Evolutionary conservation across 176 grass and related monocot species (phyloP), one percentile per base, ranked within the genome.

Genomic region (Hordeum vulgare): DNA sequence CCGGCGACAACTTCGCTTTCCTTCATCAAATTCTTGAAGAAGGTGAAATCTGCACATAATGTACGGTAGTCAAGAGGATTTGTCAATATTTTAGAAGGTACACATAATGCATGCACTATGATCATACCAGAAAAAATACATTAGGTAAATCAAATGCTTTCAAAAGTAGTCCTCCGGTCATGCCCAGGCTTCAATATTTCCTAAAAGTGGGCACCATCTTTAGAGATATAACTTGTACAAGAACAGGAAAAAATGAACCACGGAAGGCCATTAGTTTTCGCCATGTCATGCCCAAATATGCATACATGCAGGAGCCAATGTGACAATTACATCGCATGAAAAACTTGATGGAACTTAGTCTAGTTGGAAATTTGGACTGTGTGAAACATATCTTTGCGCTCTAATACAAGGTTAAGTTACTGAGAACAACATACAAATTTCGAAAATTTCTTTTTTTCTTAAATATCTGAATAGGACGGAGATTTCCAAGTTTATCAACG

Each of bases 1-100:
- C 34, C 97, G 87, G n/a, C 97, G 91, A 60, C 97, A 99, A 51
- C 97, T 99, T 83, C 97, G 82, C 82, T 96, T 99, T 62, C 91
- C 97, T 85, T 99, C 97, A 81, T 99, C 97, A 83, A 99, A 99
- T 81, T 99, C 97, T 90, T 96, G 83, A 60, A 99, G 85, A 82
- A 87, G 83, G 78, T 99, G 97, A 89, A 99, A 99, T 71, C 97
- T 96, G 72, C 66, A 91, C 42, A 91, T 54, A 28, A 86, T 49
- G 39, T 73, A 71, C 2, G 60, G 13, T 77, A 72, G 23, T 69
- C 71, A 74, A 83, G 9, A 90, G 12, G 15, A 59, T 28, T 74
- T 66, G 21, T 47, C 21, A 74, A 21, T 27, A 21, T 62, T 44
- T 28, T 21, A 59, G 17, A 27, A 17, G 6, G 11, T 35, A 29